Conservation (phyloP, 2,329 filamentous ascomycete genomes). For the Botrytis sinoallii region DNA sequence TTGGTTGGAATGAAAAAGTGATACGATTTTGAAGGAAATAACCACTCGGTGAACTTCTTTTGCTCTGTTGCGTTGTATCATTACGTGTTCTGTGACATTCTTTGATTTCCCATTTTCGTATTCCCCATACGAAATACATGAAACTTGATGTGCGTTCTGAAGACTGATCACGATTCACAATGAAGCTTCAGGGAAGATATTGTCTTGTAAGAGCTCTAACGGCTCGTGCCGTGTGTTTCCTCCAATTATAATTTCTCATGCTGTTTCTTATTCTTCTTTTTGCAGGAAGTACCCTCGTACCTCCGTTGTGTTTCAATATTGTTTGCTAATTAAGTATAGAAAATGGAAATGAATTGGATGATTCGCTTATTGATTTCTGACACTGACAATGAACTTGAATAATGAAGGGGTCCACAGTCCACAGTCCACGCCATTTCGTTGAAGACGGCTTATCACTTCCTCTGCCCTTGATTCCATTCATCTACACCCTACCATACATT, state of each 20-base stretch:
- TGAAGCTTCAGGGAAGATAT: background rate
- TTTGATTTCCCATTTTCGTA: background rate
- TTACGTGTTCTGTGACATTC: constrained; percentile 9
- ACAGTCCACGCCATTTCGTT: background rate
- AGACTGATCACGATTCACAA: background rate
- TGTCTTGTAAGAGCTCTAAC: background rate
- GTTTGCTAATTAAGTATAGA: background rate
- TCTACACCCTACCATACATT: background rate
- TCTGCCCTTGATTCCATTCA: background rate
- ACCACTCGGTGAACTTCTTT: background rate
- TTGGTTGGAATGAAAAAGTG: constrained; percentile 11
- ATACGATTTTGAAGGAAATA: background rate
- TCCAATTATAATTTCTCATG: background rate
- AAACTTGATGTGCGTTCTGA: background rate
- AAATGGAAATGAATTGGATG: background rate
- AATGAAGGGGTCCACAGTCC: constrained; percentile 1
- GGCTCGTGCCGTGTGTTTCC: background rate
- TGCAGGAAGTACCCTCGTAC: background rate
- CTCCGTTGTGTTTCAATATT: background rate
- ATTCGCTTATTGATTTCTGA: constrained; percentile 4
- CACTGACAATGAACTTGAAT: background rate
- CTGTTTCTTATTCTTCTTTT: background rate
- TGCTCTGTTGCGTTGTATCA: background rate
- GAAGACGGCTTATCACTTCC: background rate
- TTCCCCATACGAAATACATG: background rate